These are phyloP conservation scores for Epichloe uncinata DNA, from an alignment of 2,329 filamentous ascomycete species.

Conservation along the genomic window DNA sequence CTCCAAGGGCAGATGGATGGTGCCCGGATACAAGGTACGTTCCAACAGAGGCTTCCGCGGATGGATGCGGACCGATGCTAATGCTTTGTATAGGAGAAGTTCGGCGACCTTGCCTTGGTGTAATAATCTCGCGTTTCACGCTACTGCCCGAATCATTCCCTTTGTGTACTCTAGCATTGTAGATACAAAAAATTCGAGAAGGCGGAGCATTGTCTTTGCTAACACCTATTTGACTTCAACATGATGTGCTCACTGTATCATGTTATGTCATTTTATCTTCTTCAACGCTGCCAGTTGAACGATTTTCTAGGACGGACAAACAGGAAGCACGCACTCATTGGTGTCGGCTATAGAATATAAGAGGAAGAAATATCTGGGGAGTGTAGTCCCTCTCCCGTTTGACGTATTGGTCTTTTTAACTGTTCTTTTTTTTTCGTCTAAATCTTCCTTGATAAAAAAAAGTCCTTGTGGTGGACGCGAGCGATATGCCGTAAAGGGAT, in stretches of 20 bases:
- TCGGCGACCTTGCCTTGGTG: conserved; percentile 89
- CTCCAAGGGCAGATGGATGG: conserved; percentile 94
- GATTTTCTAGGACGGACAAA: no score
- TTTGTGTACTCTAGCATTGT: conserved; percentile 59
- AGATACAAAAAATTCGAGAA: conserved; percentile 39
- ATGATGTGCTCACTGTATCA: not conserved
- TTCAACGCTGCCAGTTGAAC: no score
- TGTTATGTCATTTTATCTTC: no score
- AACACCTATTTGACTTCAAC: conserved; percentile 12
- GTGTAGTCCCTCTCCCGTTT: no score
- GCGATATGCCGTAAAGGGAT: no score
- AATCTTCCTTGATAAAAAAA: no score
- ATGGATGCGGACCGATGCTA: conserved; percentile 21
- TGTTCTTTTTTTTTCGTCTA: no score
- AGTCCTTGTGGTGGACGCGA: no score
- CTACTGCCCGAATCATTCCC: conserved; percentile 29
- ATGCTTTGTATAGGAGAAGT: conserved; percentile 69
- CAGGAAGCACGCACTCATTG: no score
- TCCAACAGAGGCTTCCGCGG: not conserved
- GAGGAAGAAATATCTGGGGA: no score
- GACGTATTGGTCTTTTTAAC: no score
- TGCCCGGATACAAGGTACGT: conserved; percentile 95
- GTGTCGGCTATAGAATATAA: no score
- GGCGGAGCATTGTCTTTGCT: conserved; percentile 21
- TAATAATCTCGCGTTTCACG: conserved; percentile 42